Conservation (phyloP, 306 rosid genomes). For the Ceratonia siliqua region DNA sequence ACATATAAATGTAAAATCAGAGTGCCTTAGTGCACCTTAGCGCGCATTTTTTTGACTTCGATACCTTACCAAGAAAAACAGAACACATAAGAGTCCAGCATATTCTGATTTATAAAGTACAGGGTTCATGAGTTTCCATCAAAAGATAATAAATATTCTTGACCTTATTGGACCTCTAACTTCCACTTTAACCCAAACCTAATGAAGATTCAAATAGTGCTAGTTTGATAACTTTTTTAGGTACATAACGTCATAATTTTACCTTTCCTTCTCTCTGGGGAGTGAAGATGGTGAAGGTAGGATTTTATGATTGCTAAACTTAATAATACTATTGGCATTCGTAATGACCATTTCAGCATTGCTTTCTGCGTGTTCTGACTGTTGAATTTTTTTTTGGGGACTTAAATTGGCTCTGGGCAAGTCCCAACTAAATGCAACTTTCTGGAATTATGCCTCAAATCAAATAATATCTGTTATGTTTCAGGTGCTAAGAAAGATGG, state of each 20-base stretch:
- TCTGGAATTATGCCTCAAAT: neutral
- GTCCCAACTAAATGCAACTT: neutral
- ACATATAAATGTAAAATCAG: slow-evolving; percentile 1
- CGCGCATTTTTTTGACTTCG: slow-evolving; percentile 2
- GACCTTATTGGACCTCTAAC: neutral
- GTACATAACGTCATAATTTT: neutral
- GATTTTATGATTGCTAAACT: slow-evolving; percentile 26
- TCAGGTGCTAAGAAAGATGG: slow-evolving; percentile 92
- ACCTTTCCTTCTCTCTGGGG: neutral
- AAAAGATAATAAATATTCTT: neutral
- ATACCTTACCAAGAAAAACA: neutral
- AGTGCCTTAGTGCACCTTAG: slow-evolving; percentile 3
- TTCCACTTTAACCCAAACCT: neutral
- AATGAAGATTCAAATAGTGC: neutral
- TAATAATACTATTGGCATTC: neutral
- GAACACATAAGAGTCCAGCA: neutral
- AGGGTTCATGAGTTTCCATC: slow-evolving; percentile 12
- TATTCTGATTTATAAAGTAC: neutral
- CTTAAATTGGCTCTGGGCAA: neutral
- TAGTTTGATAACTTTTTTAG: slow-evolving; percentile 15
- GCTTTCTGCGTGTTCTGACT: neutral
- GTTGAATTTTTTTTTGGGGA: neutral
- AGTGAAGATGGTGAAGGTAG: neutral
- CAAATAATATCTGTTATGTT: slow-evolving; percentile 21
- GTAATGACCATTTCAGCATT: neutral